Evolutionary conservation across 306 rosid genomes (phyloP), one percentile per base, ranked within the genome.

Genomic region (Inga laurina): DNA sequence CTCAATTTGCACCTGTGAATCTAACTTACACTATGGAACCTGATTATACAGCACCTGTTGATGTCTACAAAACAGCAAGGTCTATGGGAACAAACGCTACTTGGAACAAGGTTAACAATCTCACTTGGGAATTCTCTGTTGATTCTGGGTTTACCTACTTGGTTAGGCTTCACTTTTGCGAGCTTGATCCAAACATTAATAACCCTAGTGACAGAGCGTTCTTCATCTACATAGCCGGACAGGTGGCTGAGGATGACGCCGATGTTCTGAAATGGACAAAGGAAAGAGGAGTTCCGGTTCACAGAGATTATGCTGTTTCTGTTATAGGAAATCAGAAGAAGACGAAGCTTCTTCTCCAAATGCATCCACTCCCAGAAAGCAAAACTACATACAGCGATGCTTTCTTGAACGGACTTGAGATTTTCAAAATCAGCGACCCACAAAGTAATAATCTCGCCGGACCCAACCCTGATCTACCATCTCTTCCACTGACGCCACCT

Each of bases 21-120:
- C 51, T 81, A 21, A 49, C 0, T 43, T 74, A 61, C 72, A 8
- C 39, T 0, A 24, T 10, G 2, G 72, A 4, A 0, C 89, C 87
- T 1, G 43, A 81, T 24, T 87, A 87, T 10, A 21, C 69, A 4
- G 92, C 92, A 72, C 90, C 92, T 0, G 21, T 3, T n/a, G 67
- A 65, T 0, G n/a, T 89, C 1, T 89, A 46, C 77, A 10, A 0
- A 83, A 56, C 86, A 4, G 72, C 74, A 5, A 82, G 90, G 15
- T 27, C 30, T 13, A 80, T 83, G 87, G 92, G 92, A 10, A 7
- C 0, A n/a, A 8, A 89, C 39, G 19, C 11, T 45, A 72, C 41
- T 37, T 19, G 22, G 37, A 72, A 72, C 56, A 72, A 22, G 56
- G 2, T 14, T 35, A 10, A 3, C 24, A 72, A 72, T 22, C 76